These are phyloP conservation scores for Phytopythium delawarense DNA, from an alignment of 352 stramenopile species.

Conservation along the genomic window DNA sequence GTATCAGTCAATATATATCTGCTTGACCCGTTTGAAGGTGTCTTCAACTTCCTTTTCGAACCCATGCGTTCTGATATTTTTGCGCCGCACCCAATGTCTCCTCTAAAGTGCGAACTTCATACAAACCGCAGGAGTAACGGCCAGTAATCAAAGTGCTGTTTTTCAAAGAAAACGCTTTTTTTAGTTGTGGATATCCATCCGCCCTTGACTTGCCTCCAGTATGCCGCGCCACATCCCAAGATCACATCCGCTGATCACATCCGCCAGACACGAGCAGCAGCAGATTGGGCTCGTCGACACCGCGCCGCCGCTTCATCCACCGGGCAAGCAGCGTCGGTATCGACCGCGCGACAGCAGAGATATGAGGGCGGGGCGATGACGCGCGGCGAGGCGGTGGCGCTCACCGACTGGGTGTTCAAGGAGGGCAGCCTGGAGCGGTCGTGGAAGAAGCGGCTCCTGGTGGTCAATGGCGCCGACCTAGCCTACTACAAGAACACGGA, in stretches of 20 bases:
- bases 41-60: too few relatives aligned
- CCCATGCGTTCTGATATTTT: too few relatives aligned
- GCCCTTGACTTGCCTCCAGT: background rate
- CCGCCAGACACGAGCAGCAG: background rate
- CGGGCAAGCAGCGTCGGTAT: background rate
- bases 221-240: background rate
- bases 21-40: too few relatives aligned
- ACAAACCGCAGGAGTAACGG: too few relatives aligned
- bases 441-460: conserved; percentile 84
- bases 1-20: too few relatives aligned
- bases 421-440: conserved; percentile 74
- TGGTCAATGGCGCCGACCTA: conserved; percentile 68
- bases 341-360: background rate
- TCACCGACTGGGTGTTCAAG: conserved; percentile 76
- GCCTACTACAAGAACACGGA: conserved; percentile 81
- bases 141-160: too few relatives aligned
- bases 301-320: background rate
- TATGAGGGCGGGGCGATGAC: too few relatives aligned
- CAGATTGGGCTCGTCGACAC: too few relatives aligned
- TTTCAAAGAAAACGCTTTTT: background rate
- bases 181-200: background rate
- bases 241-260: background rate
- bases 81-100: too few relatives aligned
- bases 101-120: too few relatives aligned
- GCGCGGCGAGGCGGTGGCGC: conserved; percentile 50